Conservation (phyloP, 2,329 filamentous ascomycete genomes). For the Tolypocladium ovalisporum region DNA sequence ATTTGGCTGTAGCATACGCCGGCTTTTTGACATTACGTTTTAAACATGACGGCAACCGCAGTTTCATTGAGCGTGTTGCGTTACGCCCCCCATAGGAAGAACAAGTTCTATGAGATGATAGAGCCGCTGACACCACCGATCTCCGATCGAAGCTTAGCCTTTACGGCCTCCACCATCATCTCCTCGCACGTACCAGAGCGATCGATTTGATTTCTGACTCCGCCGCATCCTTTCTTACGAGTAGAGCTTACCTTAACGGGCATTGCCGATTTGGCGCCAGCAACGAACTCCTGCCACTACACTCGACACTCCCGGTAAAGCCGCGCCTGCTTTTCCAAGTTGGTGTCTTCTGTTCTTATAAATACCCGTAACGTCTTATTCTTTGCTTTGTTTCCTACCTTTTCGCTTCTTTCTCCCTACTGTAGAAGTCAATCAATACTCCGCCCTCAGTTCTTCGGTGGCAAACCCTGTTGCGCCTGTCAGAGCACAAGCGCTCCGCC, state of each 20-base stretch:
- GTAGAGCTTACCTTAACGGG: neutral
- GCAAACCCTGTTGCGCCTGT: neutral
- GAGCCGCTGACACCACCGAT: no score
- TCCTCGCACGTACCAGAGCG: no score
- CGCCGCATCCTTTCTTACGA: neutral
- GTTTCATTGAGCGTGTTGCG: no score
- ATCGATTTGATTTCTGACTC: neutral
- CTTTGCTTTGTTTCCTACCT: neutral
- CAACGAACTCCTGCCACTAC: neutral
- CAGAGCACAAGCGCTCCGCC: neutral
- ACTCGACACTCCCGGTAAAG: neutral
- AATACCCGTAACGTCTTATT: neutral
- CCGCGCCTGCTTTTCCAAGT: neutral
- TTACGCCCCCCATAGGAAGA: no score
- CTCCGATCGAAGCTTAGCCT: no score
- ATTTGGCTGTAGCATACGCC: no score
- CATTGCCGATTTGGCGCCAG: neutral
- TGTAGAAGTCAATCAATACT: neutral
- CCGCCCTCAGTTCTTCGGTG: neutral
- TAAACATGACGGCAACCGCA: no score
- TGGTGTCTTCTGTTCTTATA: neutral
- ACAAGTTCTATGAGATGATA: no score
- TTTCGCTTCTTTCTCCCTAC: neutral
- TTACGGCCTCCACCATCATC: no score
- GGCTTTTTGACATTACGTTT: no score